Percentiles rank a stretch among this genome's conserved stretches.
Evolutionary conservation across 1,284 basidiomycete species (phyloP).

Genomic region (Ganoderma leucocontextum): DNA sequence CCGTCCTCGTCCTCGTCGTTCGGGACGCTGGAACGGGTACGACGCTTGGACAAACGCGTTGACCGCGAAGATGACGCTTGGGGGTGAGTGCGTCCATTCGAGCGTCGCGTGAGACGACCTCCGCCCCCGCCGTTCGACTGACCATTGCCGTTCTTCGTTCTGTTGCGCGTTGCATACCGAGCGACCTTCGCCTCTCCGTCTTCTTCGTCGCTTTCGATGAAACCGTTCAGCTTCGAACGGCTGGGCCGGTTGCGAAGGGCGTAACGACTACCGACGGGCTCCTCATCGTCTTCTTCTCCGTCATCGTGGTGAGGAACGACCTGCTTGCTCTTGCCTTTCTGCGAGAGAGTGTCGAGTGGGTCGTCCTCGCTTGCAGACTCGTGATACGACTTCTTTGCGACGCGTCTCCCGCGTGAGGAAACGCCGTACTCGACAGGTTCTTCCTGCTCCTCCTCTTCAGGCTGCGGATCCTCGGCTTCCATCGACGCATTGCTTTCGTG

Average conservation of each 20-base stretch:
- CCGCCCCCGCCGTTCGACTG: conserved; percentile 24
- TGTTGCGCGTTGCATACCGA: conserved; percentile 48
- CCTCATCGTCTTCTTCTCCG: conserved; percentile 35
- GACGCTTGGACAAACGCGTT: conserved; percentile 33
- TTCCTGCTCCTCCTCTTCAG: conserved; percentile 39
- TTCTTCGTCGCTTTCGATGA: conserved; percentile 61
- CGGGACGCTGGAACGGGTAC: conserved; percentile 34
- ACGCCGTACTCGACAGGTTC: conserved; percentile 38
- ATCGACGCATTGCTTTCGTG: conserved; percentile 63
- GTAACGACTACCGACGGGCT: conserved; percentile 24
- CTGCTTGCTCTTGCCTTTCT: conserved; percentile 43
- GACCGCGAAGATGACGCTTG: conserved; percentile 24
- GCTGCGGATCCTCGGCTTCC: conserved; percentile 39
- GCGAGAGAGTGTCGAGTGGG: conserved; percentile 23
- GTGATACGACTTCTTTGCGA: conserved; percentile 54
- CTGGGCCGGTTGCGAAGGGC: conserved; percentile 31
- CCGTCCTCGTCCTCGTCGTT: conserved; percentile 56
- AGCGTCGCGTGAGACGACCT: conserved; percentile 40
- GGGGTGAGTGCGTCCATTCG: conserved; percentile 35
- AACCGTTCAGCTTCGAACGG: conserved; percentile 39
- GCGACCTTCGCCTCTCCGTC: conserved; percentile 44
- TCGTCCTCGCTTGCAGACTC: conserved; percentile 62
- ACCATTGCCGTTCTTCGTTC: conserved; percentile 44
- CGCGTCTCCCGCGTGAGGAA: conserved; percentile 55
- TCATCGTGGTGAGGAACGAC: conserved; percentile 44